Evolutionary conservation across 768 basidiomycete genomes (phyloP), one percentile per base, ranked within the genome.

Genomic region (Rhizopogon sp.): DNA sequence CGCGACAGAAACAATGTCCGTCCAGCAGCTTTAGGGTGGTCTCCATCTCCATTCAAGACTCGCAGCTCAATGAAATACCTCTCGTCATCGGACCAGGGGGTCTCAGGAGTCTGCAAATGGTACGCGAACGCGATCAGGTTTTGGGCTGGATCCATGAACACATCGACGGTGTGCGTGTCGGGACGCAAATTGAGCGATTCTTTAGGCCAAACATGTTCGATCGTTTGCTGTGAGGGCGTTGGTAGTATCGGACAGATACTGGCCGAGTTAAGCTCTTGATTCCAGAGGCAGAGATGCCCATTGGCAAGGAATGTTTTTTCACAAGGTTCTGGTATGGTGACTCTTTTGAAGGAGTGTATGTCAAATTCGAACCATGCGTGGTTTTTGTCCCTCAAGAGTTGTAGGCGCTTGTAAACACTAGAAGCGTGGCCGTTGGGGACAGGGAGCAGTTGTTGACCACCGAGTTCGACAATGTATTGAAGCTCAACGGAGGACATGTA

Each of bases 391-490:
- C 22, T 28, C 13, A 55, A 49, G 13, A 42, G 54, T 5, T 51
- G 54, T 13, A 55, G 50, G 31, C 35, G 47, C 39, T 51, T 50
- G 11, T 25, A 28, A 7, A 50, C 20, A 20, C 20, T 51, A 8
- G 33, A 42, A 17, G 25, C 39, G 29, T 41, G 33, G 16, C 20
- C 7, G 17, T 20, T 17, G 1, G 20, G 3, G 39, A 50, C 46
- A 13, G 47, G 39, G 16, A 39, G 29, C 3, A 55, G 17, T 31
- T 50, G 46, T 16, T 55, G 37, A 22, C 39, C 47, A 31, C 54
- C 47, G 9, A 55, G 47, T 39, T 55, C 47, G n/a, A 50, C 31
- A 28, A 40, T 39, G 13, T 55, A 55, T 39, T 50, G 54, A 37
- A 51, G 54, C 39, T 40, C 54, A 11, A 22, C 16, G 10, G 54